Evolutionary conservation across 345 rosid species (phyloP), one percentile per base, ranked within the genome.

Genomic region (Salix exigua): DNA sequence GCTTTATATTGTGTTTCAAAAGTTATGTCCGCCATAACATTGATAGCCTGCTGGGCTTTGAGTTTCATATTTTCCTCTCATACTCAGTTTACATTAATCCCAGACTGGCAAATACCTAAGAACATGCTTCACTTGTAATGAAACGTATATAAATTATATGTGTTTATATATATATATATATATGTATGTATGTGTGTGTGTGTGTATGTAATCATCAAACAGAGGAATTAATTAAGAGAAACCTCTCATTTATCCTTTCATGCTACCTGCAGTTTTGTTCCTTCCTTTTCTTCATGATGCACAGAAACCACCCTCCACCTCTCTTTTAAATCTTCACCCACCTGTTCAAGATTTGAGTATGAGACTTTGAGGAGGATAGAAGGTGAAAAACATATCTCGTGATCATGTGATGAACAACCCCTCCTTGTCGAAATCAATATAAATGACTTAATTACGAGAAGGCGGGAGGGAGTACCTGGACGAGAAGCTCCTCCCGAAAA

Each of bases 371-470:
- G 26, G 62, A 10, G 26, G 62, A 10, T 9, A n/a, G 14, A 55
- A n/a, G 26, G 62, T 8, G 62, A 26, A 6, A 19, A 64, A 2
- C 38, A 16, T 16, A 63, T 63, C 38, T 64, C 69, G 42, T 64
- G 68, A 64, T 68, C 55, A 40, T 28, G 33, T 70, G 62, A 70
- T 48, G 16, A 31, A 17, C 16, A 19, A 1, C 30, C 62, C 42
- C 23, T 73, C 67, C 51, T 23, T 7, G 30, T 73, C 76, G 25
- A 73, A 73, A 62, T 73, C 76, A 23, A 73, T 35, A 73, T 35
- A 19, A 55, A 73, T 12, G 67, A 60, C 51, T 31, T 31, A 31
- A 4, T 40, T 60, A n/a, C 51, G 30, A 18, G 76, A 73, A 23
- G 55, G 76, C 4, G 68, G 76, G 53, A 61, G 53, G 33, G 76